phyloP scores from a whole-genome alignment of 2,329 filamentous ascomycete genomes.

The Fusarium xyrophilum region DNA sequence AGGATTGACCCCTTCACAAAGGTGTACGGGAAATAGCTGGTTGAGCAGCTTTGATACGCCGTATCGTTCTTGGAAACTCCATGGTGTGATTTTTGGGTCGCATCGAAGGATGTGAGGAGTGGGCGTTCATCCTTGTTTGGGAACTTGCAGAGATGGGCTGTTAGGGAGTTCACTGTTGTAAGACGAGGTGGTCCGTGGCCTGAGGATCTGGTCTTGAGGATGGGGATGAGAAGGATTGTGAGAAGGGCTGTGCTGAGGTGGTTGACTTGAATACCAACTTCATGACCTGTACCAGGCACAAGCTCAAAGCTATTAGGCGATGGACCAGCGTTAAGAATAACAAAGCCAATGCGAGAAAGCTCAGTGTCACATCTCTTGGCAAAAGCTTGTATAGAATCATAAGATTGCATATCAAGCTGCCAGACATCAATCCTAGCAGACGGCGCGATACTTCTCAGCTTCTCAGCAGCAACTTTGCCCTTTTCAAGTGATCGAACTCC shows the following conservation, averaged over 20 bases:
- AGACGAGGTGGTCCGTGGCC: slow-evolving; percentile 27
- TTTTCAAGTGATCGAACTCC: slow-evolving; percentile 27
- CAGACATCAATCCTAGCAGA: slow-evolving; percentile 37
- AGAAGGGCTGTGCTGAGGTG: slow-evolving; percentile 43
- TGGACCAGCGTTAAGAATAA: slow-evolving; percentile 48
- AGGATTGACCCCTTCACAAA: slow-evolving; percentile 46
- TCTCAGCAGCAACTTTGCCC: slow-evolving; percentile 18
- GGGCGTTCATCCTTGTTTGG: slow-evolving; percentile 36
- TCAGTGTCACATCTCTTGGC: slow-evolving; percentile 11
- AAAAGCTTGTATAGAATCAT: slow-evolving; percentile 37
- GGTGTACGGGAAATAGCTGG: slow-evolving; percentile 48
- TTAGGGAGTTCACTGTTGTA: slow-evolving; percentile 44
- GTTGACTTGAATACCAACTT: slow-evolving; percentile 45
- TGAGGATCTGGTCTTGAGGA: slow-evolving; percentile 18
- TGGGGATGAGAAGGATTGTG: slow-evolving; percentile 40
- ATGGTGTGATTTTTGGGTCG: slow-evolving; percentile 31
- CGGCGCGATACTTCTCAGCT: neutral
- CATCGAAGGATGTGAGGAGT: slow-evolving; percentile 43
- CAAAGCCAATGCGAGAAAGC: slow-evolving; percentile 35
- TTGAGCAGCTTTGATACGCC: slow-evolving; percentile 43
- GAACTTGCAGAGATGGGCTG: slow-evolving; percentile 40
- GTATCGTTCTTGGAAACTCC: slow-evolving; percentile 39
- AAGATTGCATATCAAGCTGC: slow-evolving; percentile 39
- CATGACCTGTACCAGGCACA: slow-evolving; percentile 39
- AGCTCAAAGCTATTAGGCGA: slow-evolving; percentile 23